Base-by-base conservation (phyloP, 768 basidiomycete species). In the Megacollybia marginata region DNA sequence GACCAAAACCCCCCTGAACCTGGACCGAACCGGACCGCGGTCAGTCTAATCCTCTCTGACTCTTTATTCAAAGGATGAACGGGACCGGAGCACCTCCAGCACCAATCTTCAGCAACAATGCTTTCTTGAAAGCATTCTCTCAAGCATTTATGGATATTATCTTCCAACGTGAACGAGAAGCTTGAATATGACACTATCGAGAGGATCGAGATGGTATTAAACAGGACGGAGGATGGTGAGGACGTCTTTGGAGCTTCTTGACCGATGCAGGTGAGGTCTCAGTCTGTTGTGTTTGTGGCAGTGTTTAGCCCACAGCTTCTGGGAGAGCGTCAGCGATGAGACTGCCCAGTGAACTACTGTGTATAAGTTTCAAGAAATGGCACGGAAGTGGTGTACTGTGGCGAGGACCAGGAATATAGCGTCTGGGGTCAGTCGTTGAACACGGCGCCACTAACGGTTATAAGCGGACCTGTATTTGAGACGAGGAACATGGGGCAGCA, bases 191-290 rank as follows among this genome's bases (percentile, higher is more conserved):
- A 13, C 5, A 8, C 8, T 18, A 69, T 46, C 3, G 55, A 52
- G 2, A 52, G 47, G 0, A 56, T 55, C 2, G 75, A 78, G 58
- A 76, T 80, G 71, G 48, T 75, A 6, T 80, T 78, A 55, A 78
- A 74, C 50, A 50, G 58, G 46, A 72, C 72, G 1, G 64, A 45
- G 38, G 13, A 15, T 15, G 23, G 18, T 8, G 5, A 18, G 4
- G 18, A 55, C 18, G 10, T 19, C 15, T 32, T 15, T 52, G 9
- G 10, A 23, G 13, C 9, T n/a, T 33, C 34, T 20, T 19, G 13
- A 32, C 9, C 20, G 34, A 4, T 10, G 28, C 18, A 33, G 15
- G 2, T 35, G 15, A 28, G 42, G 20, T 42, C 50, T 20, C 34
- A 5, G 1, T 28, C 7, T 12, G 13, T 40, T 6, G 33, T 28